Conservation (phyloP, 2,329 filamentous ascomycete species). For the Fusarium burgessii region DNA sequence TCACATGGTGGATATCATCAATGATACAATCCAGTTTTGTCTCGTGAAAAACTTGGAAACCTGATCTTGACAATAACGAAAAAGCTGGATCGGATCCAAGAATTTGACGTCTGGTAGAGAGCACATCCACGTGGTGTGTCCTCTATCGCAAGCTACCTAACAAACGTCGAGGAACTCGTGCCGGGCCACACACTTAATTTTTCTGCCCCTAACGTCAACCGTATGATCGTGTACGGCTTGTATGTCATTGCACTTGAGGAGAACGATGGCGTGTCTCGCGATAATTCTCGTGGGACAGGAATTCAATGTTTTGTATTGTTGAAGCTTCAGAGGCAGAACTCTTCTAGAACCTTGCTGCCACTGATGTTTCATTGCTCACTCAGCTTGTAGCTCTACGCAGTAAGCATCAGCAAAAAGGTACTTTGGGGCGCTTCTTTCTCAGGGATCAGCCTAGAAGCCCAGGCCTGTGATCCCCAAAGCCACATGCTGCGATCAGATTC, state of each 20-base stretch:
- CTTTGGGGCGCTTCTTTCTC: slow-evolving; percentile 13
- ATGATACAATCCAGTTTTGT: slow-evolving; percentile 1
- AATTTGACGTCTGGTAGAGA: slow-evolving; percentile 28
- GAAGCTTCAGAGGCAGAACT: slow-evolving; percentile 29
- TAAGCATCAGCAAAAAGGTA: slow-evolving; percentile 7
- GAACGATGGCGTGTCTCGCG: slow-evolving; percentile 6
- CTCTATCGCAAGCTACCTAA: slow-evolving; percentile 37
- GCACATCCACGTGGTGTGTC: slow-evolving; percentile 43
- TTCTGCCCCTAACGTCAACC: slow-evolving; percentile 31
- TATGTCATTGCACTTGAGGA: slow-evolving; percentile 29
- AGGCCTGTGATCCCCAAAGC: slow-evolving; percentile 46
- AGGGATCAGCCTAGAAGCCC: slow-evolving; percentile 41
- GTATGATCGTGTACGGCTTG: slow-evolving; percentile 45
- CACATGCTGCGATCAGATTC: slow-evolving; percentile 48
- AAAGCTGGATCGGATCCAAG: slow-evolving; percentile 28
- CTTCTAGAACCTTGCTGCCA: slow-evolving; percentile 36
- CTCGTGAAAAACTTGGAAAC: slow-evolving; percentile 29
- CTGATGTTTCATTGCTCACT: neutral
- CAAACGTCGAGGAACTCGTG: slow-evolving; percentile 25
- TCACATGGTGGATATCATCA: slow-evolving; percentile 39
- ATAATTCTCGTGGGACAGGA: slow-evolving; percentile 6
- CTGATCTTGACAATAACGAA: slow-evolving; percentile 8
- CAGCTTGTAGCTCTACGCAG: slow-evolving; percentile 16
- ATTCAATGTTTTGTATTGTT: slow-evolving; percentile 10
- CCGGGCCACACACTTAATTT: slow-evolving; percentile 17